These are phyloP conservation scores for Zychaea mexicana DNA, from an alignment of 371 early-diverging fungal genomes.

Conservation along the genomic window DNA sequence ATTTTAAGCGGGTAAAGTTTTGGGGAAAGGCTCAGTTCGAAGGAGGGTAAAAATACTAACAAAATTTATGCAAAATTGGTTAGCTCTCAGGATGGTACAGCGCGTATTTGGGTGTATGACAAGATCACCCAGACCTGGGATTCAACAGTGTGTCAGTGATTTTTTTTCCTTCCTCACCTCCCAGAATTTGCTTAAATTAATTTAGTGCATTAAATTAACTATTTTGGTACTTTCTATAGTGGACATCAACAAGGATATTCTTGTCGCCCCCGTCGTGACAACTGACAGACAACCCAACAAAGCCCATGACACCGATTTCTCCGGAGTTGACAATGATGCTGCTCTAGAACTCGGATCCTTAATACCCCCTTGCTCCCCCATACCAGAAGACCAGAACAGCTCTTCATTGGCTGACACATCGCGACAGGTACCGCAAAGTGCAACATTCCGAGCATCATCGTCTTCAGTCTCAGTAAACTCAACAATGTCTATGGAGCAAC, in stretches of 20 bases:
- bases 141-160: constrained; percentile 35
- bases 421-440: background rate
- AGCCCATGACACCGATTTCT: background rate
- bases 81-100: constrained; percentile 55
- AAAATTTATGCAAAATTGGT: no score
- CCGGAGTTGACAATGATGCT: background rate
- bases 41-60: no score
- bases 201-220: background rate
- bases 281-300: background rate
- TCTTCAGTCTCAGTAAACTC: no score
- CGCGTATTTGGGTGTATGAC: constrained; percentile 49
- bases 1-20: constrained; percentile 68
- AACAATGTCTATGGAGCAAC: no score
- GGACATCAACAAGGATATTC: constrained; percentile 27
- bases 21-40: no score
- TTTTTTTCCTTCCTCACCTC: background rate
- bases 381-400: background rate
- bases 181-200: no score
- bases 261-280: constrained; percentile 14
- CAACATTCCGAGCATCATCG: no score
- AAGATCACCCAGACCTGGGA: constrained; percentile 32
- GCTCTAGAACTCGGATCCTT: constrained; percentile 8
- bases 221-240: constrained; percentile 14
- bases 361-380: constrained; percentile 4
- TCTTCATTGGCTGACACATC: background rate